phyloP scores from a whole-genome alignment of 768 basidiomycete genomes.

The Tulasnella calospora region DNA sequence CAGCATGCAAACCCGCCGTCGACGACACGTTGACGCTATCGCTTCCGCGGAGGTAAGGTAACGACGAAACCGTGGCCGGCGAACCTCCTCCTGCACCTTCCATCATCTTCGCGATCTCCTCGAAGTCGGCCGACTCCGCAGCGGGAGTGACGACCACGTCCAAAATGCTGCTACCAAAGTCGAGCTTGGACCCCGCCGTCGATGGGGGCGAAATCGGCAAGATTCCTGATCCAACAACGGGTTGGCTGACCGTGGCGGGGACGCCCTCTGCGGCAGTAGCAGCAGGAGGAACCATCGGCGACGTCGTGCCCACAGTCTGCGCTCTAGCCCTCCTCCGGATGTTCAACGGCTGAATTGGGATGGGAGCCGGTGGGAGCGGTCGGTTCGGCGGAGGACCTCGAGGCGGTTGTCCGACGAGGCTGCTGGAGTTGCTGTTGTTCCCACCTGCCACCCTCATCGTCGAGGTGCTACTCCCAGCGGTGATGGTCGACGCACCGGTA shows the following conservation, averaged over 20 bases:
- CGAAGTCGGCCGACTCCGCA: not conserved
- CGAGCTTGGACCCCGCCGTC: not conserved
- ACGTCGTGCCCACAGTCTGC: not conserved
- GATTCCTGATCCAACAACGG: not conserved
- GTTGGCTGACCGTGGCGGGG: not conserved
- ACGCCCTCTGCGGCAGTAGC: not conserved
- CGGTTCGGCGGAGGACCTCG: not conserved
- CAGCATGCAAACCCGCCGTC: not conserved
- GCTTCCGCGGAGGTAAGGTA: constrained; percentile 13
- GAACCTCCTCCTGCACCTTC: not conserved
- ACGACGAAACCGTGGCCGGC: constrained; percentile 2
- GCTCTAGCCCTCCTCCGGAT: not conserved
- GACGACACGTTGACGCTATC: not conserved
- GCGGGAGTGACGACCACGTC: constrained; percentile 11
- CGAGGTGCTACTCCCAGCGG: not conserved
- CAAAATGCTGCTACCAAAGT: constrained; percentile 1
- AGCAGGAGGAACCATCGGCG: not conserved
- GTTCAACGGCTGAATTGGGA: not conserved
- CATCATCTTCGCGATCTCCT: not conserved
- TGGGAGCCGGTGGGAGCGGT: not conserved
- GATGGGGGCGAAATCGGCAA: not conserved
- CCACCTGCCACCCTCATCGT: not conserved
- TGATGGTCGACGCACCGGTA: not conserved
- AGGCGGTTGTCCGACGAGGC: not conserved
- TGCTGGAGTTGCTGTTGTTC: too few species aligned